These are phyloP conservation scores for Tolypocladium ovalisporum DNA, from an alignment of 2,329 filamentous ascomycete genomes.

Conservation along the genomic window DNA sequence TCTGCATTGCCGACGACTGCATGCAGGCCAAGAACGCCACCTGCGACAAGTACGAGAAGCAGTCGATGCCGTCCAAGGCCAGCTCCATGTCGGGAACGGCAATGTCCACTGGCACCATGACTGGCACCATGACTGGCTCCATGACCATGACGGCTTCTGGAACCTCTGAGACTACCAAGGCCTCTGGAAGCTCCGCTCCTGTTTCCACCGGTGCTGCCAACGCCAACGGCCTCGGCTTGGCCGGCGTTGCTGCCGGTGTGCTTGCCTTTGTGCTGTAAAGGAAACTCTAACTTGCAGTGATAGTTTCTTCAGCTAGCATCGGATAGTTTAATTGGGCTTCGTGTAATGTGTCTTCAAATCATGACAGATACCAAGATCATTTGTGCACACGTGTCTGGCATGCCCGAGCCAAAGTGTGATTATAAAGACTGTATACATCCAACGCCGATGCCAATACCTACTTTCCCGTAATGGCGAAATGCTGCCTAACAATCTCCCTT, in stretches of 20 bases:
- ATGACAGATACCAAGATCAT: too few species aligned
- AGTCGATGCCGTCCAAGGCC: conserved; percentile 10
- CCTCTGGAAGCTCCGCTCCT: conserved; percentile 1
- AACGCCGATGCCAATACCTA: background rate
- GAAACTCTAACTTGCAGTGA: background rate
- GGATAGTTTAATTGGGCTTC: too few species aligned
- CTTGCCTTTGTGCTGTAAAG: conserved; percentile 17
- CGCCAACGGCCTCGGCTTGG: conserved; percentile 13
- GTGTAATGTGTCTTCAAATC: too few species aligned
- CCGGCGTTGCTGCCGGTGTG: conserved; percentile 13
- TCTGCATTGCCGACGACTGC: conserved; percentile 41
- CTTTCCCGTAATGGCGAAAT: background rate
- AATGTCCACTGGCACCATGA: conserved; percentile 3
- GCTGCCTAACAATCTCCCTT: background rate
- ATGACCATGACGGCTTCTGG: background rate
- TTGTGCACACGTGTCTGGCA: too few species aligned
- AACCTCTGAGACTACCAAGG: background rate
- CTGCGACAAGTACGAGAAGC: conserved; percentile 32
- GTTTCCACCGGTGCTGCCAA: conserved; percentile 13
- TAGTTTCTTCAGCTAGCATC: background rate
- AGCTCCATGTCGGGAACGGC: conserved; percentile 7
- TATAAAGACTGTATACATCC: background rate
- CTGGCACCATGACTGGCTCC: background rate
- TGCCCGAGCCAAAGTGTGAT: background rate
- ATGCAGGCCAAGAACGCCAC: conserved; percentile 31